phyloP scores from a whole-genome alignment of 139 green algal species.

The Tetraselmis chui region DNA sequence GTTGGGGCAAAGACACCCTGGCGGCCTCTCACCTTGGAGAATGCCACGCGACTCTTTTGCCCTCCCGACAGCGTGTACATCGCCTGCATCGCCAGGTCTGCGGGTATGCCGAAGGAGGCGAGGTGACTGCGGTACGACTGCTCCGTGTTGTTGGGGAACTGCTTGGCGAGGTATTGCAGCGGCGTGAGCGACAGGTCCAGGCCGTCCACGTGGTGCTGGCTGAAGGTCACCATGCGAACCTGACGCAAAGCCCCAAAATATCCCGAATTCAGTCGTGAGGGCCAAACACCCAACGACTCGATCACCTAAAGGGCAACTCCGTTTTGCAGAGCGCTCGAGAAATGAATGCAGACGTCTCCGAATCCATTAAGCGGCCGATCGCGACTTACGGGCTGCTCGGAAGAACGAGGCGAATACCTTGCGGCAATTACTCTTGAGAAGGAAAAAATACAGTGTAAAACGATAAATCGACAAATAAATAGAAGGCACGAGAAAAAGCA shows the following conservation, averaged over 20 bases:
- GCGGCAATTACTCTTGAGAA: too few species aligned
- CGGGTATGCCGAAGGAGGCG: constrained; percentile 77
- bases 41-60: constrained; percentile 87
- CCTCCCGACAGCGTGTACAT: constrained; percentile 91
- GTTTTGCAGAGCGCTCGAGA: background rate
- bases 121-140: constrained; percentile 58
- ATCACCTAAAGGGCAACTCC: background rate
- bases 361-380: constrained; percentile 34
- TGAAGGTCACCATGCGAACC: constrained; percentile 85
- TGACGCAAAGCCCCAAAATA: too few species aligned
- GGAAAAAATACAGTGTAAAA: too few species aligned
- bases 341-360: constrained; percentile 7
- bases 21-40: constrained; percentile 70
- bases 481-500: too few species aligned
- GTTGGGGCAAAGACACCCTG: too few species aligned
- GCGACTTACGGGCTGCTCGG: too few species aligned
- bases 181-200: constrained; percentile 83
- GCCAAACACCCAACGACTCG: background rate
- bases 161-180: constrained; percentile 27
- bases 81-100: constrained; percentile 76
- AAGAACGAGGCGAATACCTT: too few species aligned
- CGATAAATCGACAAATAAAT: too few species aligned
- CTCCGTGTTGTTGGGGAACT: constrained; percentile 51
- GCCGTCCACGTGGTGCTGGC: constrained; percentile 93
- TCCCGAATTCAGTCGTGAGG: background rate